Conservation (phyloP, 139 green algal species). For the Auxenochlorella pyrenoidosa region DNA sequence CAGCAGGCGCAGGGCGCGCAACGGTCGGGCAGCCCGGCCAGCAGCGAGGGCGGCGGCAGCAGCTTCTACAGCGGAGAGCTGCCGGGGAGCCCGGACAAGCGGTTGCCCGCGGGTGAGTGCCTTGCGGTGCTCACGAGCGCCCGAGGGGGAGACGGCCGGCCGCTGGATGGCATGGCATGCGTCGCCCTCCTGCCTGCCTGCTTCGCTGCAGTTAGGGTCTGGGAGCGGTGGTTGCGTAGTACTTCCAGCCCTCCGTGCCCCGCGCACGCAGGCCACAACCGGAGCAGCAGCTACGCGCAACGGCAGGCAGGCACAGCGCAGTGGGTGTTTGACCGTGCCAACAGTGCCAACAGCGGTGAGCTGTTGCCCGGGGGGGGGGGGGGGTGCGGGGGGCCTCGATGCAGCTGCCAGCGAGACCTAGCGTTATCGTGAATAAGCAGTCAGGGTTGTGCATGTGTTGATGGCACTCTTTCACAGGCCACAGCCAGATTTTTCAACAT, state of each 20-base stretch:
- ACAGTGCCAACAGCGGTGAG: constrained; percentile 24
- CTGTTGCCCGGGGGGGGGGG: no score
- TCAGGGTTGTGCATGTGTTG: background rate
- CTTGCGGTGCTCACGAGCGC: no score
- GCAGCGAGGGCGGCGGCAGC: constrained; percentile 17
- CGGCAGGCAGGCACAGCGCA: constrained; percentile 37
- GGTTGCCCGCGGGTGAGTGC: background rate
- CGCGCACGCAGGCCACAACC: background rate
- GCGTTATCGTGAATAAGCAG: background rate
- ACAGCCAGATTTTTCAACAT: no score
- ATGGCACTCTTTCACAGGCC: background rate
- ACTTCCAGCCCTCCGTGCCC: background rate
- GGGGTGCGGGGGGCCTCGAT: background rate
- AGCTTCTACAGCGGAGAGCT: constrained; percentile 24
- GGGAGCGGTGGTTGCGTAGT: no score
- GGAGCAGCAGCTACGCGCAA: constrained; percentile 6
- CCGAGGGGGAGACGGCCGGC: no score
- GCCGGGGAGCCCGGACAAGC: constrained; percentile 16
- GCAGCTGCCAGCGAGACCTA: no score
- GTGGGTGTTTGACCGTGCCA: constrained; percentile 46
- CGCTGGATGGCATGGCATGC: no score
- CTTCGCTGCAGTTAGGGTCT: no score
- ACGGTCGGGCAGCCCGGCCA: background rate
- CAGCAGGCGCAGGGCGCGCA: background rate
- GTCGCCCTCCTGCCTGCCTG: no score